Evolutionary conservation across 75 land plant species (phyloP).

Genomic region (Cryptomeria japonica): DNA sequence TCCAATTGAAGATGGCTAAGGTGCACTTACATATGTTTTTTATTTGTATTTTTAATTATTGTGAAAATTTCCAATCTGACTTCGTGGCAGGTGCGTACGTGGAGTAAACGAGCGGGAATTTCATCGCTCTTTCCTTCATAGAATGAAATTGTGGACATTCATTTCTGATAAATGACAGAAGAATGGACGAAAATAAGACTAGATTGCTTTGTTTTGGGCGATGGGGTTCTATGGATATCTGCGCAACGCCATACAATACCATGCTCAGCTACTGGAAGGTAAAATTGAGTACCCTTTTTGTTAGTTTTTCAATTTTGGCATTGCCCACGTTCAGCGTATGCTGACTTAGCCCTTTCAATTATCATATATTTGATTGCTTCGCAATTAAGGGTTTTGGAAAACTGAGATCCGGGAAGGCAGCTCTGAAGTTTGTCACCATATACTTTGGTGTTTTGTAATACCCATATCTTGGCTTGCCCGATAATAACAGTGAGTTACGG

Average conservation of each 20-base stretch:
- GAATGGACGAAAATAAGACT: not conserved
- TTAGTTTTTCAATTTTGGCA: not conserved
- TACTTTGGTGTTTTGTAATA: not conserved
- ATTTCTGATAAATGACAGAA: not conserved
- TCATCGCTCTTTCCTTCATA: not conserved
- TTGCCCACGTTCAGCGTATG: not conserved
- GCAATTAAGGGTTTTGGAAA: not conserved
- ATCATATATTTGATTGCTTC: not conserved
- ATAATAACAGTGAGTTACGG: not conserved
- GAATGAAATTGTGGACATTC: not conserved
- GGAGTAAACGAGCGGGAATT: not conserved
- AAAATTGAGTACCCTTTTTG: not conserved
- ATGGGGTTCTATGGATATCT: not conserved
- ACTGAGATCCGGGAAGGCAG: not conserved
- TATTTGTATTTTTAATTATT: too few species aligned
- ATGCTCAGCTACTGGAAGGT: not conserved
- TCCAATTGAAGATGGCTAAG: not conserved
- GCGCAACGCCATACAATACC: not conserved
- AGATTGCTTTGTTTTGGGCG: not conserved
- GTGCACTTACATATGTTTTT: not conserved
- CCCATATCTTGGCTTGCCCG: not conserved
- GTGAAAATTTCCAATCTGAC: not conserved
- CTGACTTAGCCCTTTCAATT: not conserved
- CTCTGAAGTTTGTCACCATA: not conserved
- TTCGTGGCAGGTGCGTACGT: not conserved